Evolutionary conservation across 257 asterid genomes (phyloP), one percentile per base, ranked within the genome.

Genomic region (Euphrasia confusa): DNA sequence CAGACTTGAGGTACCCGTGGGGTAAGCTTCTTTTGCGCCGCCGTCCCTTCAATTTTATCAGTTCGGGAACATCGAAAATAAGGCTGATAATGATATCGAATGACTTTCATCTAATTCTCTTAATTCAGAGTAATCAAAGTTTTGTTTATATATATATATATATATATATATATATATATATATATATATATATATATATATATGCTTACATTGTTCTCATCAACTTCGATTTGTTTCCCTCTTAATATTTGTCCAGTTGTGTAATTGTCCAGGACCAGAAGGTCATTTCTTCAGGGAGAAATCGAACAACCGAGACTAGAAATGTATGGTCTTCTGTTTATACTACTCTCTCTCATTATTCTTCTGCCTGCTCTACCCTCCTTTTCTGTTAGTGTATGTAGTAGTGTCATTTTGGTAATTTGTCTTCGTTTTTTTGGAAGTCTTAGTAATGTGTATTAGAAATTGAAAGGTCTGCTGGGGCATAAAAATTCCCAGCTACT

Each of bases 1-100:
- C 50, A 75, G 72, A 68, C 91, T 84, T 67, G 96, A 90, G 82
- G 98, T 90, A 55, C 98, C 98, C 15, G 88, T 90, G 32, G 96
- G 96, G 94, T 85, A 68, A 71, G 76, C 54, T 72, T 73, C 68
- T 60, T 67, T 24, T 35, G 39, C 30, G 14, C 26, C 55, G 6
- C 4, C 47, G 1, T 69, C 37, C 65, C 45, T 40, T 63, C 61
- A 30, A 7, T 17, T 68, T 64, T 64, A 50, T 10, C 53, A 6
- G 68, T 53, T 57, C 56, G 21, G 47, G 47, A 69, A 65, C 58
- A 33, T 14, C 66, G 10, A 14, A 45, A 56, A 40, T 37, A 37
- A 69, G 60, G 63, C 54, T 37, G 42, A 33, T 33, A 6, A 37
- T 8, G 2, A 45, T 37, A 27, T 50, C 58, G 15, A 44, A 57